phyloP scores from a whole-genome alignment of 2,329 filamentous ascomycete genomes.

The Ambrosiella beaveri region DNA sequence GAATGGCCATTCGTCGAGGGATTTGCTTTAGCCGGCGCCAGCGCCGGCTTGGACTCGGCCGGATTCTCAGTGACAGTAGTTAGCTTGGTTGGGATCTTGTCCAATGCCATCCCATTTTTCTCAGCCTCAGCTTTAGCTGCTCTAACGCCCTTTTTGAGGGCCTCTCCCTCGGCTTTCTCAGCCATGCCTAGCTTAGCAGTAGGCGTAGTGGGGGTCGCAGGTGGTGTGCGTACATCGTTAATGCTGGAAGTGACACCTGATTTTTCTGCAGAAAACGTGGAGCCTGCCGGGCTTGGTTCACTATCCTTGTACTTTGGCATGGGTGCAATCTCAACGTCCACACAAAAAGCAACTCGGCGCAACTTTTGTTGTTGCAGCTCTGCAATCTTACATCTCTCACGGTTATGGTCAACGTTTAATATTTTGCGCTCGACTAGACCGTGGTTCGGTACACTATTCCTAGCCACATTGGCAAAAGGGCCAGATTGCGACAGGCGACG shows the following conservation, averaged over 20 bases:
- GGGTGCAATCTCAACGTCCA: constrained; percentile 91
- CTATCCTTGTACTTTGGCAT: constrained; percentile 49
- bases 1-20: background rate
- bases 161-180: constrained; percentile 10
- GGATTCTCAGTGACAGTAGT: background rate
- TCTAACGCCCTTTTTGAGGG: constrained; percentile 5
- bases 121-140: background rate
- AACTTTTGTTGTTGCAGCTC: constrained; percentile 70
- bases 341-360: constrained; percentile 80
- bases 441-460: constrained; percentile 31
- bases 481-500: constrained; percentile 61
- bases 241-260: background rate
- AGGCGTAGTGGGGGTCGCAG: background rate
- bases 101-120: background rate
- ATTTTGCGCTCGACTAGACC: constrained; percentile 64
- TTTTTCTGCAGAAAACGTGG: background rate
- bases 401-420: constrained; percentile 66
- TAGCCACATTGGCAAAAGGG: constrained; percentile 26
- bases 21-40: background rate
- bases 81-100: background rate
- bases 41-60: background rate
- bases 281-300: background rate
- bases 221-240: background rate
- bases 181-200: constrained; percentile 1
- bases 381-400: constrained; percentile 61